Evolutionary conservation across 768 basidiomycete species (phyloP).

Genomic region (Tricholoma flavovirens): DNA sequence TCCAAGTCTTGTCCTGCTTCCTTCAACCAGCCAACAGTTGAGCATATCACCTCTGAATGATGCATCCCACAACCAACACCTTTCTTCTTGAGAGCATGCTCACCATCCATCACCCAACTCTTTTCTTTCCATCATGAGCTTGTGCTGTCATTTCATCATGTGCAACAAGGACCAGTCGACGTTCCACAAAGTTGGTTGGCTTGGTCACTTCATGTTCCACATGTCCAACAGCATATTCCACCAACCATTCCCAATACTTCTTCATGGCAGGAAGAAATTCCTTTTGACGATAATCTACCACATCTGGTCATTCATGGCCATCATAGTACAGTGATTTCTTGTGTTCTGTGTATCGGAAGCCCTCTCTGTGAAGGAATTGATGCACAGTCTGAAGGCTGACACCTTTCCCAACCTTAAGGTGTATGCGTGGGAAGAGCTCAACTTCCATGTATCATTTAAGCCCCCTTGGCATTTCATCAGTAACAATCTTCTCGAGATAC

Average conservation of each 20-base stretch:
- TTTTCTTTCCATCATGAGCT: constrained; percentile 27
- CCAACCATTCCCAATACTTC: constrained; percentile 11
- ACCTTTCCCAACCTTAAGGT: too few relatives aligned
- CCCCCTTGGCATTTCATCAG: constrained; percentile 29
- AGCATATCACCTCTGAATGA: constrained; percentile 31
- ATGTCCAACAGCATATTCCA: constrained; percentile 15
- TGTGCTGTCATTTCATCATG: too few relatives aligned
- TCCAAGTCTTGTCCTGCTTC: constrained; percentile 29
- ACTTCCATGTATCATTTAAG: too few relatives aligned
- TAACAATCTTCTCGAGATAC: constrained; percentile 21
- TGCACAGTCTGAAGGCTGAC: constrained; percentile 28
- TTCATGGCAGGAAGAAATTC: constrained; percentile 24
- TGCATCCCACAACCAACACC: constrained; percentile 32
- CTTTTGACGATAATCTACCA: constrained; percentile 26
- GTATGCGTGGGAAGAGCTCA: too few relatives aligned
- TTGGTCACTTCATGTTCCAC: constrained; percentile 10
- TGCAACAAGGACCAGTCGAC: constrained; percentile 20
- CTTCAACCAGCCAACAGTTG: constrained; percentile 23
- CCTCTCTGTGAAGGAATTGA: too few relatives aligned
- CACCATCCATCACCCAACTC: constrained; percentile 29
- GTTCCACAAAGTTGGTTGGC: constrained; percentile 15
- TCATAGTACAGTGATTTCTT: constrained; percentile 31
- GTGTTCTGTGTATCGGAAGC: constrained; percentile 15
- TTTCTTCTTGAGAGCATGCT: constrained; percentile 32
- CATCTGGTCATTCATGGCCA: too few relatives aligned